Percentiles rank a stretch among this genome's conserved stretches.
These are phyloP conservation scores for Collybia sordida DNA, from an alignment of 768 basidiomycete genomes.

Conservation along the genomic window DNA sequence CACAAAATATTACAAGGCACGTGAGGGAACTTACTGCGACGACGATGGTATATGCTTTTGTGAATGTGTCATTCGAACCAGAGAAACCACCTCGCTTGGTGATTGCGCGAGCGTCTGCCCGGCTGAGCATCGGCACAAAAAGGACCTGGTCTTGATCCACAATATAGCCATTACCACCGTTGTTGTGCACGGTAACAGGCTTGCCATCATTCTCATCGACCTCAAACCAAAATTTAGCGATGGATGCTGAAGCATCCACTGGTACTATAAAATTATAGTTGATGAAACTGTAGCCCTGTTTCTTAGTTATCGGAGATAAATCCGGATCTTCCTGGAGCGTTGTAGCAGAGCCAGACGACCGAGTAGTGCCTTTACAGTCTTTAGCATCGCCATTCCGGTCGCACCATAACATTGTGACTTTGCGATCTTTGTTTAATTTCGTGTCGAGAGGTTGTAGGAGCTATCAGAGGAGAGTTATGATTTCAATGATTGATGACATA, in stretches of 20 bases:
- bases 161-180: conserved; percentile 41
- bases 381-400: conserved; percentile 34
- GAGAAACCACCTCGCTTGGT: conserved; percentile 22
- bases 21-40: conserved; percentile 21
- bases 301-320: conserved; percentile 34
- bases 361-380: conserved; percentile 31
- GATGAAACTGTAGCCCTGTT: conserved; percentile 33
- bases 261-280: conserved; percentile 46
- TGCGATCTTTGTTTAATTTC: conserved; percentile 35
- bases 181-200: conserved; percentile 33
- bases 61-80: conserved; percentile 21
- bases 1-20: neutral
- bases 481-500: conserved; percentile 4
- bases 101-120: conserved; percentile 10
- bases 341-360: conserved; percentile 28
- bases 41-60: conserved; percentile 21
- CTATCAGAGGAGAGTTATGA: conserved; percentile 10
- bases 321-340: conserved; percentile 30
- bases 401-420: conserved; percentile 42
- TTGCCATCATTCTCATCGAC: conserved; percentile 45
- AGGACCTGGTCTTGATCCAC: conserved; percentile 42
- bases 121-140: conserved; percentile 40
- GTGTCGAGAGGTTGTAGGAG: conserved; percentile 32
- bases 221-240: conserved; percentile 50
- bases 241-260: conserved; percentile 36